phyloP scores from a whole-genome alignment of 495 filamentous ascomycete species.

The Neurospora discreta region DNA sequence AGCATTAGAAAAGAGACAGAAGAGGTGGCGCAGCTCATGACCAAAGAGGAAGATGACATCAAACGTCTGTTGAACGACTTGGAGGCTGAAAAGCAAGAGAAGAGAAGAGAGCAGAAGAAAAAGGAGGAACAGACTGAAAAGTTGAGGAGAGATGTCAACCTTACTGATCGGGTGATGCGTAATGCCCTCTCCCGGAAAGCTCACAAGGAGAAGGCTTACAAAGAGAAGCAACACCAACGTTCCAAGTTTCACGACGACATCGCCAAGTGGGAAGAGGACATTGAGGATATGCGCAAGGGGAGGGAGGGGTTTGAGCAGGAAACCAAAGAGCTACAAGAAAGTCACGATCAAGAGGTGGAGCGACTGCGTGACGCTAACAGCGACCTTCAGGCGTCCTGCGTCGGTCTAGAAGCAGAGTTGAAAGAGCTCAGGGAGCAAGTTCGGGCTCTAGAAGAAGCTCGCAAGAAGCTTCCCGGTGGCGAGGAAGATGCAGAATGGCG shows the following conservation, averaged over 20 bases:
- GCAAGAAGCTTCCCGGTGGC: slow-evolving; percentile 37
- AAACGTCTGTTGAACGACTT: slow-evolving; percentile 64
- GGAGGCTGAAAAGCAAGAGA: slow-evolving; percentile 54
- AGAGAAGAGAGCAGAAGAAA: slow-evolving; percentile 65
- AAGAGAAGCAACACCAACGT: slow-evolving; percentile 59
- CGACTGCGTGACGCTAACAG: slow-evolving; percentile 16
- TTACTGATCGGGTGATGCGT: slow-evolving; percentile 70
- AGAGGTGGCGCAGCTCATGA: slow-evolving; percentile 40
- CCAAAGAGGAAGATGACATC: slow-evolving; percentile 58
- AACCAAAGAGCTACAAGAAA: slow-evolving; percentile 31
- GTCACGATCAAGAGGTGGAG: slow-evolving; percentile 27
- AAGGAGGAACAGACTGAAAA: slow-evolving; percentile 78
- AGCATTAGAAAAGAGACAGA: slow-evolving; percentile 58
- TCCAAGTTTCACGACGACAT: slow-evolving; percentile 44
- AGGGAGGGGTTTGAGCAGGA: slow-evolving; percentile 30
- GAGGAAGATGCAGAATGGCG: slow-evolving; percentile 45
- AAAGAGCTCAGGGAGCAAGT: slow-evolving; percentile 39
- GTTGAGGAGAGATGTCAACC: slow-evolving; percentile 67
- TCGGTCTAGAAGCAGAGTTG: slow-evolving; percentile 32
- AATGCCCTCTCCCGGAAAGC: slow-evolving; percentile 69
- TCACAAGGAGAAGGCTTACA: slow-evolving; percentile 69
- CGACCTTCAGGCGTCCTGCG: slow-evolving; percentile 23
- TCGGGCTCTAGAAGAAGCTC: slow-evolving; percentile 43
- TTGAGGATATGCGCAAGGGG: slow-evolving; percentile 35
- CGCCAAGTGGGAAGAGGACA: slow-evolving; percentile 43